Evolutionary conservation across 768 basidiomycete genomes (phyloP).

Genomic region (Rhizopogon vesiculosus): DNA sequence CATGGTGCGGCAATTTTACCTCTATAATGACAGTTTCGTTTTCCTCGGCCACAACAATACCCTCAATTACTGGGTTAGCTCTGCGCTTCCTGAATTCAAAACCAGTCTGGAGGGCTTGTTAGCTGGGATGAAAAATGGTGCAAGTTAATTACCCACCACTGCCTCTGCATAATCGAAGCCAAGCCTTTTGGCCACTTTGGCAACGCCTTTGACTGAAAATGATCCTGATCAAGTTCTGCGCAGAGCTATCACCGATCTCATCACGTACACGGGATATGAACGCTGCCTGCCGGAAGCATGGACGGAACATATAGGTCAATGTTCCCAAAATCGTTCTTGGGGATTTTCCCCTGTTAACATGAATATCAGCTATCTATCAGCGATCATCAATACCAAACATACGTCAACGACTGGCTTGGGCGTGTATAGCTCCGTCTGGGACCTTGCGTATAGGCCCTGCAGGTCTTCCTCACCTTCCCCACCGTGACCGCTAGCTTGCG

Average conservation of each 20-base stretch:
- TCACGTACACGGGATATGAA: conserved; percentile 84
- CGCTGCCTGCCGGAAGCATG: conserved; percentile 88
- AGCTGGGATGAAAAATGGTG: conserved; percentile 5
- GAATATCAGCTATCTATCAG: conserved; percentile 2
- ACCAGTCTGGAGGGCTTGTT: conserved; percentile 57
- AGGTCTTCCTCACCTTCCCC: conserved; percentile 51
- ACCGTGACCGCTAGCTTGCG: conserved; percentile 30
- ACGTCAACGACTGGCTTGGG: conserved; percentile 85
- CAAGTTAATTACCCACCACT: conserved; percentile 59
- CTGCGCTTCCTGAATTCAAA: conserved; percentile 95
- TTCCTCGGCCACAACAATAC: conserved; percentile 83
- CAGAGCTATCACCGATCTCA: conserved; percentile 6
- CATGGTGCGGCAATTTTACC: conserved; percentile 36
- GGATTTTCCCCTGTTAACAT: conserved; percentile 72
- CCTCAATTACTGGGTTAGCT: conserved; percentile 80
- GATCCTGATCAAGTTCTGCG: conserved; percentile 8
- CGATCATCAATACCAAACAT: conserved; percentile 6
- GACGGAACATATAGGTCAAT: conserved; percentile 93
- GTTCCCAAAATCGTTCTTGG: conserved; percentile 95
- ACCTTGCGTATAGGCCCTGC: conserved; percentile 84
- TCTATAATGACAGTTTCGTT: conserved; percentile 71
- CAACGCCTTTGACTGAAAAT: conserved; percentile 70
- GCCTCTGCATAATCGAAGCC: conserved; percentile 93
- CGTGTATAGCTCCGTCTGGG: conserved; percentile 78
- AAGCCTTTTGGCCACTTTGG: conserved; percentile 83